These are phyloP conservation scores for Pythium phragmitis DNA, from an alignment of 352 stramenopile genomes.

Conservation along the genomic window DNA sequence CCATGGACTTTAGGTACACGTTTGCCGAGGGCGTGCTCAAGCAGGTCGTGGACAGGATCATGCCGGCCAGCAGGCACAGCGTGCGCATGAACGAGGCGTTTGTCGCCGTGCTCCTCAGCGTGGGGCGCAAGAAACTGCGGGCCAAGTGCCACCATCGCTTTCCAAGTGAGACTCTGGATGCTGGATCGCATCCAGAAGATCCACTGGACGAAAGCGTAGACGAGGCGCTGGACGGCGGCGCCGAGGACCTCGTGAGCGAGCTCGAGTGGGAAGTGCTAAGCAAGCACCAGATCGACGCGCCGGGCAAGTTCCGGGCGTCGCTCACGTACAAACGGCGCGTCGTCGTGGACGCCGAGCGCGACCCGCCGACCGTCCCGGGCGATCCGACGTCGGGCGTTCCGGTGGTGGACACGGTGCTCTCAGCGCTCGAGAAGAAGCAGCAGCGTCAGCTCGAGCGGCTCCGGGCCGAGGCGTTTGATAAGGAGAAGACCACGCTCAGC, in stretches of 20 bases:
- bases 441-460: slow-evolving; percentile 40
- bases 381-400: not conserved
- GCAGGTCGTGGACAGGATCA: slow-evolving; percentile 39
- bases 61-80: slow-evolving; percentile 1
- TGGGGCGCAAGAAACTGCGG: slow-evolving; percentile 61
- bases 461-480: slow-evolving; percentile 41
- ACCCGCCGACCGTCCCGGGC: slow-evolving; percentile 25
- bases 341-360: slow-evolving; percentile 41
- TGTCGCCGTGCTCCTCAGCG: slow-evolving; percentile 50
- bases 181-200: slow-evolving; percentile 8
- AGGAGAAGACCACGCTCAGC: slow-evolving; percentile 55
- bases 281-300: slow-evolving; percentile 44
- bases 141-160: slow-evolving; percentile 26
- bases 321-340: slow-evolving; percentile 54
- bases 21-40: slow-evolving; percentile 86
- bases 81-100: slow-evolving; percentile 52
- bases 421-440: slow-evolving; percentile 53
- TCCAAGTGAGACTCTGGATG: too few relatives aligned
- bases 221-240: slow-evolving; percentile 25
- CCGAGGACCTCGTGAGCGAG: slow-evolving; percentile 64
- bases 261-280: slow-evolving; percentile 75
- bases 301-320: slow-evolving; percentile 47
- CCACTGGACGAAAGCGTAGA: slow-evolving; percentile 65
- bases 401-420: slow-evolving; percentile 41
- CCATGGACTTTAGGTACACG: slow-evolving; percentile 90